A percentile compares a stretch with the other conserved stretches of the same genome.
Evolutionary conservation across 2,329 filamentous ascomycete genomes (phyloP).

Genomic region (Fusarium ramigenum): DNA sequence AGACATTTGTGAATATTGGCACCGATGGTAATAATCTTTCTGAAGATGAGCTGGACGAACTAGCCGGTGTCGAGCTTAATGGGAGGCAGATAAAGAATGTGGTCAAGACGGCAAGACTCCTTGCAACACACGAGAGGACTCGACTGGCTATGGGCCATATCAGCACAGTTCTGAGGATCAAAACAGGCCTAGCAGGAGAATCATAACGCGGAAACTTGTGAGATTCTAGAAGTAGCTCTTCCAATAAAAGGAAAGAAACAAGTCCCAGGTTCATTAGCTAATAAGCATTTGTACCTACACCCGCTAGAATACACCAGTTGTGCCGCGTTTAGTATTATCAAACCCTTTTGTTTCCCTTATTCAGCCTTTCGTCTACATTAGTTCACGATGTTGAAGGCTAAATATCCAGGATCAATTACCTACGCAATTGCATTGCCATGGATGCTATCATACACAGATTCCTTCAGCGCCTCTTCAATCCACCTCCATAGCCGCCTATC

Average conservation of each 20-base stretch:
- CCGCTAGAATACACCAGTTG: no score
- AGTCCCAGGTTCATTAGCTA: no score
- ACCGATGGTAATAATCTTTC: not conserved
- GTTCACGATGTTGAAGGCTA: no score
- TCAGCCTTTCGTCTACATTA: no score
- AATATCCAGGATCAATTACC: no score
- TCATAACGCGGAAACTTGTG: not conserved
- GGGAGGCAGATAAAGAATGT: conserved; percentile 24
- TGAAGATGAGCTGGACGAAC: not conserved
- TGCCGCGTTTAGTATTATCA: not conserved
- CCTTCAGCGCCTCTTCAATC: not conserved
- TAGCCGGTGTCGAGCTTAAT: conserved; percentile 4
- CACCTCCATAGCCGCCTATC: not conserved
- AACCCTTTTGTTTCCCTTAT: no score
- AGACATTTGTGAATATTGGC: not conserved
- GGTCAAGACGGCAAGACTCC: conserved; percentile 8
- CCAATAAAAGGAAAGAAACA: not conserved
- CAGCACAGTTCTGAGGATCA: not conserved
- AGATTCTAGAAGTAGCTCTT: not conserved
- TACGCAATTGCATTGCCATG: no score
- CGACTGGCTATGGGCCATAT: not conserved
- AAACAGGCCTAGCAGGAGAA: not conserved
- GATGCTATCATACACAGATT: fast-evolving
- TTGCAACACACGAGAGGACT: not conserved
- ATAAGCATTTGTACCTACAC: no score